These are phyloP conservation scores for Mortierella sp. DNA, from an alignment of 371 early-diverging fungal genomes.

Conservation along the genomic window DNA sequence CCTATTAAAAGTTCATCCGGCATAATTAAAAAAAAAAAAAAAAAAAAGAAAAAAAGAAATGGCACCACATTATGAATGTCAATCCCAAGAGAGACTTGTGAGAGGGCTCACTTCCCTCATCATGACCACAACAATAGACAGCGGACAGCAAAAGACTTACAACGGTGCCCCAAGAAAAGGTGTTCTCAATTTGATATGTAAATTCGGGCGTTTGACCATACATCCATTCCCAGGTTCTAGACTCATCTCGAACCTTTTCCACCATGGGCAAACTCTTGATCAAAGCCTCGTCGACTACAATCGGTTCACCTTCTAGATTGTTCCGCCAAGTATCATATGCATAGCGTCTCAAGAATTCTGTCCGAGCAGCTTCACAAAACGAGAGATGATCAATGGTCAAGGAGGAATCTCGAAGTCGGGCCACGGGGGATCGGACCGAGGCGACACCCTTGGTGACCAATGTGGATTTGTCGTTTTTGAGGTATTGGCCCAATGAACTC, in stretches of 20 bases:
- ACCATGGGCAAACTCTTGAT: conserved; percentile 52
- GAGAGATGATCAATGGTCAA: conserved; percentile 83
- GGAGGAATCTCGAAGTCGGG: conserved; percentile 82
- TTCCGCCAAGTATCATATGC: conserved; percentile 36
- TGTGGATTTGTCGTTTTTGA: conserved; percentile 34
- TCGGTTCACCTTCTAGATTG: conserved; percentile 53
- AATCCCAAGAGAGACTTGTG: too few relatives aligned
- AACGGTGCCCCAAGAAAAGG: conserved; percentile 70
- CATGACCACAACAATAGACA: too few relatives aligned
- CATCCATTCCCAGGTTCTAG: conserved; percentile 89
- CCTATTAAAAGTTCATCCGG: conserved; percentile 7
- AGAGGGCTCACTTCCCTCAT: too few relatives aligned
- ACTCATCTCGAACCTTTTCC: conserved; percentile 56
- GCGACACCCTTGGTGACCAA: conserved; percentile 88
- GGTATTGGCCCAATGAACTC: conserved; percentile 60
- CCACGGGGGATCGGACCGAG: conserved; percentile 89
- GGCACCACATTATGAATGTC: conserved; percentile 62
- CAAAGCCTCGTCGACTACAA: conserved; percentile 51
- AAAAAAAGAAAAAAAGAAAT: conserved; percentile 55
- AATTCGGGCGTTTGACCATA: conserved; percentile 95
- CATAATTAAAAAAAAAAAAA: background rate
- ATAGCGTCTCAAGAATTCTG: conserved; percentile 72
- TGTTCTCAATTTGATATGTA: conserved; percentile 64
- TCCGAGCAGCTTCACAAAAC: conserved; percentile 81
- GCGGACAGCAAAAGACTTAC: conserved; percentile 62